Evolutionary conservation across 495 filamentous ascomycete species (phyloP), one percentile per base, ranked within the genome.

Genomic region (Podospora fimiseda): DNA sequence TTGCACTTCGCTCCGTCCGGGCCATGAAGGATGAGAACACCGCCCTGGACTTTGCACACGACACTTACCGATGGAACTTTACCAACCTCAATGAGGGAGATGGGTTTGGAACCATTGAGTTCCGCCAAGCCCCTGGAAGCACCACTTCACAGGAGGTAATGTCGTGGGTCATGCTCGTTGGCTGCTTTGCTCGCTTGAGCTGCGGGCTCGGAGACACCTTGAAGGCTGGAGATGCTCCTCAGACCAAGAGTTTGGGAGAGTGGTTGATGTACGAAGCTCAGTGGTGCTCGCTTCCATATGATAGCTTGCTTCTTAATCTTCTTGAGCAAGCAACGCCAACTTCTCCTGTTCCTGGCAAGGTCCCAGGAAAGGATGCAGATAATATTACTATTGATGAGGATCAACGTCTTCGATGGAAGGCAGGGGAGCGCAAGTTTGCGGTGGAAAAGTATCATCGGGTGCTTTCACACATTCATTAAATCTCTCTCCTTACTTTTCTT

Each of bases 261-360:
- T 70, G 63, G 60, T 52, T 73, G 43, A 36, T 61, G 19, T 69
- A 70, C 16, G 69, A 74, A 37, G 61, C 69, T 14, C 38, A 53
- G 22, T 42, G 43, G 23, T 45, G 43, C 36, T 9, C 23, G 0
- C 40, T 65, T n/a, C 54, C 55, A 8, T 38, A 54, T 33, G 47
- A 50, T 42, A 44, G 38, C 13, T 44, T 55, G 15, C 23, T 65
- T 1, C 43, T 43, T 47, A 39, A 53, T 15, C 9, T 65, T 46
- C 40, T 67, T 9, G 39, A 30, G 13, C 50, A 60, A 36, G 62
- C 61, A n/a, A 53, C 44, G 11, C 49, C 49, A 0, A 36, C 44
- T 3, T 39, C 21, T 9, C 30, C 15, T 13, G 22, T n/a, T 14
- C 27, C 21, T n/a, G 47, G 39, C 19, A 46, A 14, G 23, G 13